Evolutionary conservation across 1,284 basidiomycete species (phyloP), one percentile per base, ranked within the genome.

Genomic region (Inonotus obliquus): DNA sequence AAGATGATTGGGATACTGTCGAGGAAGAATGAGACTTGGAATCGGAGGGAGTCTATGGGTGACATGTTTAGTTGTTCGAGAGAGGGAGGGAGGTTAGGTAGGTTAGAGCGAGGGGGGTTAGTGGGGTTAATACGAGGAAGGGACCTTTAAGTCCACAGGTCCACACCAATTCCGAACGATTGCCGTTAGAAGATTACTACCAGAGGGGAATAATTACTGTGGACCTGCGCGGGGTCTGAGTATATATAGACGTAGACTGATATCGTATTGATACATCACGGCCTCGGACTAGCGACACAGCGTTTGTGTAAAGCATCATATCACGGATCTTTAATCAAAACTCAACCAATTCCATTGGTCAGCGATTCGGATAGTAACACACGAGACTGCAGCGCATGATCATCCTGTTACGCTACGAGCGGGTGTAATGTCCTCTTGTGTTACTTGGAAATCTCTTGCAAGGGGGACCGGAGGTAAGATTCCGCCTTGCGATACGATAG

Each of bases 1-100:
- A 48, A 17, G 19, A 44, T 52, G 39, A 60, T 37, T n/a, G 53
- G 41, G 19, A 54, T 49, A 11, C 25, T 6, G n/a, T 37, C 35
- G n/a, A 29, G 21, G 44, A 38, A 9, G 59, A 60, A 60, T 14
- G 27, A n/a, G 38, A 48, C 19, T 14, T 44, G 35, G 52, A 60
- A 60, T 37, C 14, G 19, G 44, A 60, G 38, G 41, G 41, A 32
- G 53, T 54, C 52, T 21, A 21, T 29, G 59, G 55, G 47, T 41
- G 53, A 17, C 59, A 60, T 60, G 1, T n/a, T 23, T 39, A 39
- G 13, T 9, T 9, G 2, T 2, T 27, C 7, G 19, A 1, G 47
- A 4, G 19, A 19, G 25, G 2, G 1, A 19, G 41, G 14, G 9
- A 14, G 41, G 41, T 4, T 6, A 19, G 14, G 19, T 44, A 14